Base-by-base conservation (phyloP, 2,329 filamentous ascomycete species). In the Colletotrichum endophyticum region DNA sequence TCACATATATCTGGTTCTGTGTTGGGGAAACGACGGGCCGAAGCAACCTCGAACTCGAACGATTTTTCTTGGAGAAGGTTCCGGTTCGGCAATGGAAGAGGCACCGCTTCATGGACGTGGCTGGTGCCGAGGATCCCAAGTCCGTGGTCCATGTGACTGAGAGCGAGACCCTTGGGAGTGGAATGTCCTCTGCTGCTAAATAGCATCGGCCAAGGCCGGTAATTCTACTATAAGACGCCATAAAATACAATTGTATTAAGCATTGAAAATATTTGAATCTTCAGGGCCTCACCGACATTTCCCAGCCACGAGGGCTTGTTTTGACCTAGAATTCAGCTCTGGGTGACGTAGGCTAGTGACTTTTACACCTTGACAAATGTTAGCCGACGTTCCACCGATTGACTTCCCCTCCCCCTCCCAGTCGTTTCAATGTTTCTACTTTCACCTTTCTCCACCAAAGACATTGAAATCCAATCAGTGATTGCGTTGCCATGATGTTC, bases 1-100 rank as follows among this genome's bases (percentile, higher is more conserved):
- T 81, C 70, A 79, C 82, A 4, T 87, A 86, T 71, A 83, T 86
- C 3, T 85, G 82, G 32, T 85, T 85, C 70, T 85, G 84, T 32
- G 83, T 84, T 0, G 81, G 82, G 0, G 82, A 84, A 59, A 81
- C 81, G 5, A 82, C 76, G 7, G 82, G 82, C 0, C 79, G 82
- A 1, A 80, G 57, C 28, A 62, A 62, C 28, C 57, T 62, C 28
- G 57, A 62, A n/a, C 57, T 62, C 19, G 57, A 62, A 28, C 25
- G 81, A 15, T 83, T 87, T 78, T 87, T 87, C 77, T 79, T 80
- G n/a, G 83, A 86, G 36, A 70, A 76, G 8, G 81, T 86, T 36
- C 83, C 83, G 8, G 83, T 81, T 19, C 75, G 82, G n/a, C 64
- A 83, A 77, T 85, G 84, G 83, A 79, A 77, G 66, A 80, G 66